These are phyloP conservation scores for Trametes polyzona DNA, from an alignment of 1,284 basidiomycete species.

Conservation along the genomic window DNA sequence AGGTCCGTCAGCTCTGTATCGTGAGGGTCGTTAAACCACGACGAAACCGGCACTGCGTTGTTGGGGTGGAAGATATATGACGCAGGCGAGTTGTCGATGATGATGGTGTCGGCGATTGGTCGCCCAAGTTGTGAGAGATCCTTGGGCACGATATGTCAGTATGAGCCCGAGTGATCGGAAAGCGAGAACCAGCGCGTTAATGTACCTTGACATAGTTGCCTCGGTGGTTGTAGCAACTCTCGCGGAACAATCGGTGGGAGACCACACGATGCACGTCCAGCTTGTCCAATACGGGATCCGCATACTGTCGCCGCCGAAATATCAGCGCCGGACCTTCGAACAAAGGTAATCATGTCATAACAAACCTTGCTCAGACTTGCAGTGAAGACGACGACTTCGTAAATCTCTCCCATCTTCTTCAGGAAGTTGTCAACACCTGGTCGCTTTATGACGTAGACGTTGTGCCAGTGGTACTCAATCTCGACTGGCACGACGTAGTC, in stretches of 20 bases:
- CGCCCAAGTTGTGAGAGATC: slow-evolving; percentile 97
- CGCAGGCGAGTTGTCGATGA: slow-evolving; percentile 98
- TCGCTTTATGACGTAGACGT: slow-evolving; percentile 98
- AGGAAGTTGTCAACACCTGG: slow-evolving; percentile 98
- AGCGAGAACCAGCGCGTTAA: slow-evolving; percentile 33
- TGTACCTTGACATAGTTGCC: slow-evolving; percentile 99
- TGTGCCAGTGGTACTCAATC: slow-evolving; percentile 98
- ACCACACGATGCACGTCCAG: slow-evolving; percentile 93
- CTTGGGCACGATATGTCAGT: slow-evolving; percentile 44
- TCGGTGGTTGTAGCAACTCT: slow-evolving; percentile 98
- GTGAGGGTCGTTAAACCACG: slow-evolving; percentile 99
- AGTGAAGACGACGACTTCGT: slow-evolving; percentile 98
- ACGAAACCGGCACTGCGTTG: slow-evolving; percentile 98
- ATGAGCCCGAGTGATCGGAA: neutral
- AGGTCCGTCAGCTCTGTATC: slow-evolving; percentile 97
- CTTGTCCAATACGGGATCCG: slow-evolving; percentile 97
- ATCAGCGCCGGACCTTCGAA: slow-evolving; percentile 5
- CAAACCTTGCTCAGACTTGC: slow-evolving; percentile 93
- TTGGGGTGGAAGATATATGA: slow-evolving; percentile 99
- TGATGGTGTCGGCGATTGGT: slow-evolving; percentile 92
- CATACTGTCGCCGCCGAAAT: slow-evolving; percentile 65
- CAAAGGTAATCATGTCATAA: slow-evolving; percentile 9
- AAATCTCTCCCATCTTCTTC: slow-evolving; percentile 97
- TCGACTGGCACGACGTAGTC: slow-evolving; percentile 99
- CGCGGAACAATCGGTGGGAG: slow-evolving; percentile 94